A percentile compares a stretch with the other conserved stretches of the same genome.
These are phyloP conservation scores for Cordyceps tenuipes DNA, from an alignment of 2,329 filamentous ascomycete species.

Conservation along the genomic window DNA sequence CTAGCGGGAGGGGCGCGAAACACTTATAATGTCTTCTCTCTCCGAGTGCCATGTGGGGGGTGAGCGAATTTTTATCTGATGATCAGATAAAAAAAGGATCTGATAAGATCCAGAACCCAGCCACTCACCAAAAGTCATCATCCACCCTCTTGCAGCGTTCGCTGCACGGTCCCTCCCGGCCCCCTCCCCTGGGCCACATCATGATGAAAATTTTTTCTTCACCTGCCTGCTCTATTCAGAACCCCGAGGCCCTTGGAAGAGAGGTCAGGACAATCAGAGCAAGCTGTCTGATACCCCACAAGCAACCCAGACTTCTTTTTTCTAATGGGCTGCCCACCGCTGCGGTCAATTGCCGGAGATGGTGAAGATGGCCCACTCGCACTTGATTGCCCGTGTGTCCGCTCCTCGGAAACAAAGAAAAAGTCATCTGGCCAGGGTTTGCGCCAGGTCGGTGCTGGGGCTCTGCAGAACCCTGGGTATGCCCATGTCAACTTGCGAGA, in stretches of 20 bases:
- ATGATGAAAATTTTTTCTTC: neutral
- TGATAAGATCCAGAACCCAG: conserved; percentile 28
- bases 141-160: neutral
- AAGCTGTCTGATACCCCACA: conserved; percentile 4
- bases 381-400: neutral
- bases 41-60: conserved; percentile 21
- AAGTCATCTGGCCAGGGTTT: neutral
- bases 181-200: neutral
- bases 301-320: neutral
- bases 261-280: neutral
- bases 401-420: neutral
- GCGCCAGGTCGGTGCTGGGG: neutral
- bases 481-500: neutral
- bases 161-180: neutral
- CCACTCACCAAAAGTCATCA: neutral
- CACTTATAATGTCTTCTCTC: conserved; percentile 2
- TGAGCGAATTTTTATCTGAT: conserved; percentile 42
- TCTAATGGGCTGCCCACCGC: neutral
- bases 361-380: conserved; percentile 1
- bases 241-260: neutral
- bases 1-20: conserved; percentile 4
- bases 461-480: too few relatives aligned
- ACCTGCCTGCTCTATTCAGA: neutral
- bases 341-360: conserved; percentile 5
- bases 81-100: conserved; percentile 43